A percentile compares a stretch with the other conserved stretches of the same genome.
These are phyloP conservation scores for Forsythia viridissima DNA, from an alignment of 257 asterid genomes.

Conservation along the genomic window DNA sequence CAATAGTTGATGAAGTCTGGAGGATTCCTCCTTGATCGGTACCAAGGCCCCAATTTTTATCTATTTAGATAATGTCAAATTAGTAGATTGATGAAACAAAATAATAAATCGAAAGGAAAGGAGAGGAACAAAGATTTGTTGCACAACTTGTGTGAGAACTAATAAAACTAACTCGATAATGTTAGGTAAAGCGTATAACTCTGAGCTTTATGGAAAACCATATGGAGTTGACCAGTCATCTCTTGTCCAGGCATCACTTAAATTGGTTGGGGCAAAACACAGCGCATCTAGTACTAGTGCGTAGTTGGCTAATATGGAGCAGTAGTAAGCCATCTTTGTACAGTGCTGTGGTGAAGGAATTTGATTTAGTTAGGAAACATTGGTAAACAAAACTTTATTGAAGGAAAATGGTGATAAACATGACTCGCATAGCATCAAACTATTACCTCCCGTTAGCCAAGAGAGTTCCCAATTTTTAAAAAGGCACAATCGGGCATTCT, in stretches of 20 bases:
- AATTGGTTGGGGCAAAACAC: conserved; percentile 88
- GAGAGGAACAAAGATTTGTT: not conserved
- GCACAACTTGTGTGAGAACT: not conserved
- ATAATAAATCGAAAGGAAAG: not conserved
- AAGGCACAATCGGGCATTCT: too few species aligned
- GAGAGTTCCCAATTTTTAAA: too few species aligned
- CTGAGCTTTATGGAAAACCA: conserved; percentile 96
- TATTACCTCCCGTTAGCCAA: conserved; percentile 90
- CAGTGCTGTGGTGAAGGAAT: conserved; percentile 50
- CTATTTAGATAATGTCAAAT: conserved; percentile 35
- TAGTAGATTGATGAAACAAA: conserved; percentile 11
- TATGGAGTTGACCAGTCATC: conserved; percentile 77
- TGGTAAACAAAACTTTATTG: not conserved
- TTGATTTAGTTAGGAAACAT: conserved; percentile 17
- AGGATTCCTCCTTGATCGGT: conserved; percentile 89
- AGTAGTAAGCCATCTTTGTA: conserved; percentile 93
- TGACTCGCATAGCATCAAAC: conserved; percentile 1
- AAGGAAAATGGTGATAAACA: conserved; percentile 2
- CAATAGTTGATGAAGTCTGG: conserved; percentile 69
- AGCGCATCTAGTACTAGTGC: conserved; percentile 97
- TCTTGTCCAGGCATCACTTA: conserved; percentile 99
- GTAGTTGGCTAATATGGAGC: conserved; percentile 98
- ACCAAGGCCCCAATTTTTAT: conserved; percentile 92
- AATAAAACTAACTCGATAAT: conserved; percentile 57
- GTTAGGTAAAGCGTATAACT: conserved; percentile 87